A percentile compares a stretch with the other conserved stretches of the same genome.
Conservation (phyloP, 805 yeast species). For the Candida broadrunensis region DNA sequence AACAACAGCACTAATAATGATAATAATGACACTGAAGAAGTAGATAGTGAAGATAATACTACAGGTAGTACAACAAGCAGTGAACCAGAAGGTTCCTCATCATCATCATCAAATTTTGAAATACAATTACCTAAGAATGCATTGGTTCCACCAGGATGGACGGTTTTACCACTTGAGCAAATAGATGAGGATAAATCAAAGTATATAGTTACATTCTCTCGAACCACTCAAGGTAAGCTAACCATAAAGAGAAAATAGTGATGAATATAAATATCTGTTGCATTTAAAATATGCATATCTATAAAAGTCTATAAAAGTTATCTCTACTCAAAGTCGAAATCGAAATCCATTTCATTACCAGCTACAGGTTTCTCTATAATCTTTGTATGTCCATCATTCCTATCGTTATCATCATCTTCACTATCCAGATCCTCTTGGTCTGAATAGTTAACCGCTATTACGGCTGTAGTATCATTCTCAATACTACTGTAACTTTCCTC, state of each 20-base stretch:
- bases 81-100: background rate
- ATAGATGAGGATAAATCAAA: constrained; percentile 5
- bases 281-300: too few species aligned
- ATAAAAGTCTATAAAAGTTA: background rate
- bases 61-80: background rate
- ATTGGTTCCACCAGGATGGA: constrained; percentile 29
- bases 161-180: constrained; percentile 20
- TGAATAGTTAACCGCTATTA: background rate
- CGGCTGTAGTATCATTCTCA: background rate
- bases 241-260: too few species aligned
- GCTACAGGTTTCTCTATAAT: background rate
- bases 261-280: too few species aligned
- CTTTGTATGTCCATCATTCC: background rate
- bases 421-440: background rate
- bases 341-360: constrained; percentile 15
- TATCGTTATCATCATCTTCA: background rate
- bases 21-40: constrained; percentile 1
- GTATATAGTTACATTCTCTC: constrained; percentile 16
- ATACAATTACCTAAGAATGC: constrained; percentile 22
- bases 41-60: constrained; percentile 2
- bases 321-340: constrained; percentile 22
- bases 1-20: background rate
- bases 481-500: constrained; percentile 1
- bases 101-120: constrained; percentile 8
- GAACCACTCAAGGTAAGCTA: constrained; percentile 13